A percentile compares a stretch with the other conserved stretches of the same genome.
phyloP scores from a whole-genome alignment of 768 basidiomycete genomes.

The Russula sp. region DNA sequence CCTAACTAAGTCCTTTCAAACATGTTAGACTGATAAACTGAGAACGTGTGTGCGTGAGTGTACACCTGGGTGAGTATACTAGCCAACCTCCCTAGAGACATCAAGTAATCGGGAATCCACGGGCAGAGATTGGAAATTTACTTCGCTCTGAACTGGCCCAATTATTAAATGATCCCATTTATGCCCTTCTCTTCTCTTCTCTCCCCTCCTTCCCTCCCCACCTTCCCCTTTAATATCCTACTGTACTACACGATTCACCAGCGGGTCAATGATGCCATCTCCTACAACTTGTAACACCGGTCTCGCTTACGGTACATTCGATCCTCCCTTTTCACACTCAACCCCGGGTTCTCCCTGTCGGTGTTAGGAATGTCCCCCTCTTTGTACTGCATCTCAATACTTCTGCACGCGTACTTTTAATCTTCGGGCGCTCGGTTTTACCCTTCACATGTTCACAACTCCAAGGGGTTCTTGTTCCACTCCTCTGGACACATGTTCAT shows the following conservation, averaged over 20 bases:
- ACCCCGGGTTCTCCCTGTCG: neutral
- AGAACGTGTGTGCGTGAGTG: too few relatives aligned
- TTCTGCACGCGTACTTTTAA: neutral
- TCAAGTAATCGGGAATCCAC: too few relatives aligned
- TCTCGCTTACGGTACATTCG: conserved; percentile 11
- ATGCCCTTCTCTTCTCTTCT: neutral
- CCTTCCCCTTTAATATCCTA: neutral
- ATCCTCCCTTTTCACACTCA: too few relatives aligned
- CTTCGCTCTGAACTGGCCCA: too few relatives aligned
- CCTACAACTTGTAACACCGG: conserved; percentile 12
- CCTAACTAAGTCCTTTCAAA: too few relatives aligned
- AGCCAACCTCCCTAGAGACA: too few relatives aligned
- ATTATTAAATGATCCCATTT: too few relatives aligned
- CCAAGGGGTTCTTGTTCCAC: conserved; percentile 2
- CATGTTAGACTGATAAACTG: too few relatives aligned
- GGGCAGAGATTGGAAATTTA: too few relatives aligned
- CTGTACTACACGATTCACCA: neutral
- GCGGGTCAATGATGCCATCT: conserved; percentile 2
- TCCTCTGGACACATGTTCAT: conserved; percentile 10
- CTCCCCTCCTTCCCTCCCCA: neutral
- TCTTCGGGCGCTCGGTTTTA: neutral
- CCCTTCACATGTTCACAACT: neutral
- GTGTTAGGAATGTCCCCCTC: conserved; percentile 9
- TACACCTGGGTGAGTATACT: too few relatives aligned
- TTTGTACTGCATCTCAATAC: conserved; percentile 11